phyloP scores from a whole-genome alignment of 768 basidiomycete genomes.

The Trametes meyenii region DNA sequence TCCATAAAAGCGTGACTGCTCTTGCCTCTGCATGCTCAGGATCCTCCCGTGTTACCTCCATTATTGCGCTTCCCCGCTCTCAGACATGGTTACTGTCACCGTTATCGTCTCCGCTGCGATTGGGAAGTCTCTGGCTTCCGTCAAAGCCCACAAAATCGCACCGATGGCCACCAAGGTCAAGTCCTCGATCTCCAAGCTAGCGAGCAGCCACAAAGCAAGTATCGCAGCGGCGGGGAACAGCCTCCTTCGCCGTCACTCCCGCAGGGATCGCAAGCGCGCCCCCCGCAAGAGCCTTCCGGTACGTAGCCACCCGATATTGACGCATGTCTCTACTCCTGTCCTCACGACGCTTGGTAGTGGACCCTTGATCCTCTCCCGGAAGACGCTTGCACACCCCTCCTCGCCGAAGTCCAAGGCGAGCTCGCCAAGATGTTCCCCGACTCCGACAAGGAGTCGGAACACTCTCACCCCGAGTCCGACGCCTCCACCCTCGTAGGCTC shows the following conservation, averaged over 20 bases:
- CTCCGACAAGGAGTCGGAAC: background rate
- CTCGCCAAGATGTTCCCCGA: background rate
- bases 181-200: slow-evolving; percentile 4
- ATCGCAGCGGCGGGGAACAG: background rate
- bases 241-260: background rate
- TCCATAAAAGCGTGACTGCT: slow-evolving; percentile 6
- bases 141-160: background rate
- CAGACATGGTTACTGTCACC: background rate
- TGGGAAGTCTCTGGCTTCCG: background rate
- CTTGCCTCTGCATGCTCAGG: background rate
- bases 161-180: slow-evolving; percentile 3
- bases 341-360: background rate
- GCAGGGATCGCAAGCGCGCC: background rate
- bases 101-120: background rate
- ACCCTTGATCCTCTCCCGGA: slow-evolving; percentile 5
- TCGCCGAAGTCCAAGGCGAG: background rate
- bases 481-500: background rate
- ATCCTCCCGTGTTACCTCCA: background rate
- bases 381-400: background rate
- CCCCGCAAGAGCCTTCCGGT: slow-evolving; percentile 8
- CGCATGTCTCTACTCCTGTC: background rate
- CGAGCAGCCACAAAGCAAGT: background rate
- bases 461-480: background rate
- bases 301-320: background rate
- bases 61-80: background rate